These are phyloP conservation scores for Blastocystis sp. DNA, from an alignment of 352 stramenopile genomes.

Conservation along the genomic window DNA sequence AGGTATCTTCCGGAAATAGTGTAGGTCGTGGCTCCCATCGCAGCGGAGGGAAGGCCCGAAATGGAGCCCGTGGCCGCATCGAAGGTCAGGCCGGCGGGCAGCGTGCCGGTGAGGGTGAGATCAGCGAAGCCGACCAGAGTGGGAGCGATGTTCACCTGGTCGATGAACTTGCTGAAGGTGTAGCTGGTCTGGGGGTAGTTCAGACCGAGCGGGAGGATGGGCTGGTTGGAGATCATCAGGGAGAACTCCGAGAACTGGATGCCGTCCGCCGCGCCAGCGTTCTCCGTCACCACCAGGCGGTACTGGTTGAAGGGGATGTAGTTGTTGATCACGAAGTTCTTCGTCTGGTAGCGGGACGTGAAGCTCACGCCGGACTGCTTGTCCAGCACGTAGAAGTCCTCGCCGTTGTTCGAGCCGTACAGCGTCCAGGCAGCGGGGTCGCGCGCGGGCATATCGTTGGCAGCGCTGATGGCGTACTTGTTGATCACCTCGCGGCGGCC, in stretches of 20 bases:
- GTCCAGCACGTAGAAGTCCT: not conserved
- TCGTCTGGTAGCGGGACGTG: slow-evolving; percentile 11
- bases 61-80: not conserved
- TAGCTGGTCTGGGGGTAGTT: not conserved
- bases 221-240: slow-evolving; percentile 18
- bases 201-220: not conserved
- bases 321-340: slow-evolving; percentile 36
- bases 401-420: not conserved
- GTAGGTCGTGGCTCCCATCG: not conserved
- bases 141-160: not conserved
- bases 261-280: not conserved
- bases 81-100: not conserved
- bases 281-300: not conserved
- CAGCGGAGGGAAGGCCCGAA: not conserved
- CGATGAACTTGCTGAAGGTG: not conserved
- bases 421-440: slow-evolving; percentile 37
- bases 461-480: slow-evolving; percentile 16
- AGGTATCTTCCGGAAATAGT: not conserved
- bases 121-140: not conserved
- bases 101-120: not conserved
- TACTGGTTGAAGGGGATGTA: slow-evolving; percentile 36
- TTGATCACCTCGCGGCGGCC: slow-evolving; percentile 11
- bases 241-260: not conserved
- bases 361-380: not conserved
- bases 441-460: slow-evolving; percentile 43